phyloP scores from a whole-genome alignment of 768 basidiomycete genomes.

The Dioszegia crocea region DNA sequence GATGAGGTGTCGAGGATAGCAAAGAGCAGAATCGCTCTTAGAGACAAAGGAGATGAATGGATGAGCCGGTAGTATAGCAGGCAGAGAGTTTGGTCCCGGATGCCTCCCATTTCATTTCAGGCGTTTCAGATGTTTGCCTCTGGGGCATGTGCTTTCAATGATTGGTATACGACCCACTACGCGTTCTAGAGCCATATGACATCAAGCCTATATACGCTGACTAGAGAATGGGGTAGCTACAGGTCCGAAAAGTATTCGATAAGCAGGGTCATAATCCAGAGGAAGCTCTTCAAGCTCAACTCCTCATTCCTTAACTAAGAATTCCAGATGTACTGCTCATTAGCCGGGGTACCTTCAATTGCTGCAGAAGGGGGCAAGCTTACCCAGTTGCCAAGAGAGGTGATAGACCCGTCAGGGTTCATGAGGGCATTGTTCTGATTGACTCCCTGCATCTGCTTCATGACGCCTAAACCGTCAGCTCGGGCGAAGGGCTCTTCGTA shows the following conservation, averaged over 20 bases:
- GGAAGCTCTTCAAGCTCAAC: too few species aligned
- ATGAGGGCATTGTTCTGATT: slow-evolving; percentile 47
- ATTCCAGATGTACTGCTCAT: slow-evolving; percentile 15
- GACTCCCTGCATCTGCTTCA: slow-evolving; percentile 49
- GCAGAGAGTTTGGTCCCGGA: too few species aligned
- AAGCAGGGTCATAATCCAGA: background rate
- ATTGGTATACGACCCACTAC: too few species aligned
- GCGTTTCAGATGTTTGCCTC: slow-evolving; percentile 3
- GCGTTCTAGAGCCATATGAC: slow-evolving; percentile 9
- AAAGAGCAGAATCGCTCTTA: too few species aligned
- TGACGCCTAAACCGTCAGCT: slow-evolving; percentile 20
- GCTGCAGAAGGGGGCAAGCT: slow-evolving; percentile 6
- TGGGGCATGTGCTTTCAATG: too few species aligned
- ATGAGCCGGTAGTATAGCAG: too few species aligned
- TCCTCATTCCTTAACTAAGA: too few species aligned
- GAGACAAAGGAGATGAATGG: background rate
- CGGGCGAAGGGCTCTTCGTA: background rate
- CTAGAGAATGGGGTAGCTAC: too few species aligned
- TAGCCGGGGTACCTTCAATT: background rate
- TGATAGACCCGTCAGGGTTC: slow-evolving; percentile 45
- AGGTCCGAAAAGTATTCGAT: background rate
- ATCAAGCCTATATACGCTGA: slow-evolving; percentile 12
- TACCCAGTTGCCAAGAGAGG: slow-evolving; percentile 46
- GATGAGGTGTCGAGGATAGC: too few species aligned
- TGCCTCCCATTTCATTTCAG: too few species aligned